Evolutionary conservation across 495 filamentous ascomycete genomes (phyloP).

Genomic region (Aspergillus steynii): DNA sequence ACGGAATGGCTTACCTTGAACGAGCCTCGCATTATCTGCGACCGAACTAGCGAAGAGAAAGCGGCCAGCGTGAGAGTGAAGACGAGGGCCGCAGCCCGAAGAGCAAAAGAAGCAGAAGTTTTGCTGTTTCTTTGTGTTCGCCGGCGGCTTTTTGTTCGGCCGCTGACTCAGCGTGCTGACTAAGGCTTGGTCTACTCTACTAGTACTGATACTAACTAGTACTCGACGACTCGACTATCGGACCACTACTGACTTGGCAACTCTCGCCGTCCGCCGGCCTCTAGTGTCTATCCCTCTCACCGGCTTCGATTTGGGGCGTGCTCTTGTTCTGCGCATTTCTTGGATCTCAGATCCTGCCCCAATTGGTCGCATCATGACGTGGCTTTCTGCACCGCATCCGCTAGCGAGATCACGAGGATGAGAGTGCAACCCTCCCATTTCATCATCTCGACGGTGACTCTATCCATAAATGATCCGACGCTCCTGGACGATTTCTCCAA

Average conservation of each 20-base stretch:
- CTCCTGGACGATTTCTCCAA: too few species aligned
- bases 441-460: not conserved
- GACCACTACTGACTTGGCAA: too few species aligned
- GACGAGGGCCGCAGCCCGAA: conserved; percentile 41
- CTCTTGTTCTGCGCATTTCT: not conserved
- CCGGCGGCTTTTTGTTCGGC: conserved; percentile 17
- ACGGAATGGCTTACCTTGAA: conserved; percentile 37
- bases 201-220: too few species aligned
- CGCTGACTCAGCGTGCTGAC: conserved; percentile 29
- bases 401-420: not conserved
- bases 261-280: too few species aligned
- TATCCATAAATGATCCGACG: not conserved
- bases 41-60: conserved; percentile 3
- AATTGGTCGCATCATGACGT: not conserved
- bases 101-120: conserved; percentile 22
- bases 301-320: not conserved
- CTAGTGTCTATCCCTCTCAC: not conserved
- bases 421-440: not conserved
- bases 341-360: not conserved
- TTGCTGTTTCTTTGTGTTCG: conserved; percentile 24
- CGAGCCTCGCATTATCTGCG: conserved; percentile 33
- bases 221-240: too few species aligned
- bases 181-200: too few species aligned
- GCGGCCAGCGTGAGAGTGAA: conserved; percentile 4
- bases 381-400: not conserved